Percentiles rank a stretch among this genome's conserved stretches.
Conservation (phyloP, 2,329 filamentous ascomycete genomes). For the Mycosphaerelloides madeirae region DNA sequence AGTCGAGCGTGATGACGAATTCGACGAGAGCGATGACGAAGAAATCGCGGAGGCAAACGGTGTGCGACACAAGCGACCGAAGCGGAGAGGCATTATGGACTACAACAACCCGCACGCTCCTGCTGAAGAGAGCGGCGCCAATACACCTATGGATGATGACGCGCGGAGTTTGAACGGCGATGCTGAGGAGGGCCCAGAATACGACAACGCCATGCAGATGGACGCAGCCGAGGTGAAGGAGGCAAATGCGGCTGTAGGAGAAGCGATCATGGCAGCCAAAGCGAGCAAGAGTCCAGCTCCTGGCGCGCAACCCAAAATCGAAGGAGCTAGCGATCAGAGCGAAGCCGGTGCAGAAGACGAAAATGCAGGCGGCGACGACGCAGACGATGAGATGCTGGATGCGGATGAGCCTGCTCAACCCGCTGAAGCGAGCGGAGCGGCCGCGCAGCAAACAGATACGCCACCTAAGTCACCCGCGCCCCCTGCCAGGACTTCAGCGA, state of each 20-base stretch:
- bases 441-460: slow-evolving; percentile 25
- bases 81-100: slow-evolving; percentile 57
- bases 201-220: slow-evolving; percentile 21
- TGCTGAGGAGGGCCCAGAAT: slow-evolving; percentile 14
- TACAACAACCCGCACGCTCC: slow-evolving; percentile 55
- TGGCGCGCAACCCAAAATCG: slow-evolving; percentile 7
- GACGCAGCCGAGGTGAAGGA: slow-evolving; percentile 22
- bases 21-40: slow-evolving; percentile 86
- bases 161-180: slow-evolving; percentile 29
- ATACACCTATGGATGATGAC: slow-evolving; percentile 34
- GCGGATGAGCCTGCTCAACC: slow-evolving; percentile 3
- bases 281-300: slow-evolving; percentile 16
- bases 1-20: slow-evolving; percentile 66
- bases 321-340: slow-evolving; percentile 13
- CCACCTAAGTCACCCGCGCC: slow-evolving; percentile 17
- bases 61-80: slow-evolving; percentile 52
- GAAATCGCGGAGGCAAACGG: slow-evolving; percentile 71
- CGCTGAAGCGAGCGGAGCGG: slow-evolving; percentile 29
- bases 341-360: slow-evolving; percentile 14
- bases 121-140: slow-evolving; percentile 48
- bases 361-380: slow-evolving; percentile 30
- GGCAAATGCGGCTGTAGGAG: slow-evolving; percentile 22
- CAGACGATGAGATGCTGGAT: slow-evolving; percentile 30
- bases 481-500: slow-evolving; percentile 2
- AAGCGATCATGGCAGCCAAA: slow-evolving; percentile 25